phyloP scores from a whole-genome alignment of 352 stramenopile genomes.

The Phytopythium sindhum region DNA sequence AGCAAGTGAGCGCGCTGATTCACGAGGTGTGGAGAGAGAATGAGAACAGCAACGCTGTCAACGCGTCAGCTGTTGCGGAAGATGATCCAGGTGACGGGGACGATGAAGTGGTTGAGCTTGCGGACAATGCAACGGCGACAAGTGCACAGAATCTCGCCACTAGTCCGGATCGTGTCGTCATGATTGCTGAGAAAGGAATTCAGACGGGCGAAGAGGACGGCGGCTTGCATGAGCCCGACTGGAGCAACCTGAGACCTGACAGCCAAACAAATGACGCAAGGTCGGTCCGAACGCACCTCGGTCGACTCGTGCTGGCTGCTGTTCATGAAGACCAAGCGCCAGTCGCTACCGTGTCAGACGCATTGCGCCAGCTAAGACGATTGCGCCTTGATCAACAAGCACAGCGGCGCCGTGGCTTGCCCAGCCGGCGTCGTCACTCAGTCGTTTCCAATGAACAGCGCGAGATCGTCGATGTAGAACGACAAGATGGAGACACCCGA shows the following conservation, averaged over 20 bases:
- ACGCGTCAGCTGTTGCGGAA: neutral
- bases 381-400: neutral
- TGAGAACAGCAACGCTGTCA: neutral
- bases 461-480: neutral
- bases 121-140: too few species aligned
- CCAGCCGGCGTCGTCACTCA: too few species aligned
- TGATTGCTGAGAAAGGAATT: neutral
- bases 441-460: neutral
- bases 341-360: neutral
- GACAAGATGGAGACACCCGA: neutral
- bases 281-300: neutral
- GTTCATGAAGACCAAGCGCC: neutral
- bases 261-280: neutral
- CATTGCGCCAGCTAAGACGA: neutral
- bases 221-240: neutral
- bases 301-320: neutral
- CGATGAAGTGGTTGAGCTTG: neutral
- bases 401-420: neutral
- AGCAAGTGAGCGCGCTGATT: slow-evolving; percentile 42
- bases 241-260: neutral
- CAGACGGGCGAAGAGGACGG: neutral
- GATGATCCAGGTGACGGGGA: neutral
- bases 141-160: too few species aligned
- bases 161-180: neutral
- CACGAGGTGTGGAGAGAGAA: slow-evolving; percentile 40